phyloP scores from a whole-genome alignment of 257 asterid species.

The Scutellaria baicalensis region DNA sequence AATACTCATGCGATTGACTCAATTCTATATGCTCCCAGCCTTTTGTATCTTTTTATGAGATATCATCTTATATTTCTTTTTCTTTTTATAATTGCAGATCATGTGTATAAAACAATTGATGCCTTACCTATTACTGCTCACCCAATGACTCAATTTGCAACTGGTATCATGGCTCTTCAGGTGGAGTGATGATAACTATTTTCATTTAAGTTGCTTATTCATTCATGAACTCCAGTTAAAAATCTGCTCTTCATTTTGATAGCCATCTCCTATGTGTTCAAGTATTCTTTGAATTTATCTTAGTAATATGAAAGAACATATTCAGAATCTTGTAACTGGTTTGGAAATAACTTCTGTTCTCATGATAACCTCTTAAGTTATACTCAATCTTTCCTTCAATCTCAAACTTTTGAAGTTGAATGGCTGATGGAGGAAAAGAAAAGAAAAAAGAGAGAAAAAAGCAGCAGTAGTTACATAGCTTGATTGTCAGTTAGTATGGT shows the following conservation, averaged over 20 bases:
- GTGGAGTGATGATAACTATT: slow-evolving; percentile 16
- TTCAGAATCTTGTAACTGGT: background rate
- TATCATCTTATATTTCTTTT: no score
- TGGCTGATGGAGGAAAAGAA: background rate
- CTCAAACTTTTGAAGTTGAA: slow-evolving; percentile 5
- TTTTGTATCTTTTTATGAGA: slow-evolving; percentile 14
- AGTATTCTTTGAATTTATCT: no score
- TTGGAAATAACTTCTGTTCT: background rate
- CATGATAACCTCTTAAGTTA: background rate
- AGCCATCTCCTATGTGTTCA: no score
- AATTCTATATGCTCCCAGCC: background rate
- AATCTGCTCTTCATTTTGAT: no score
- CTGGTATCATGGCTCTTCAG: no score
- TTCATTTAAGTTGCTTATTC: background rate
- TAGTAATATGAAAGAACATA: background rate
- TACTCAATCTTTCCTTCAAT: background rate
- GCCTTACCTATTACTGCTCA: no score
- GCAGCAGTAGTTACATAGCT: background rate
- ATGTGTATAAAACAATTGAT: no score
- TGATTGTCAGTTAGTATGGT: background rate
- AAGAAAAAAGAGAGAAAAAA: background rate
- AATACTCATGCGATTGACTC: background rate
- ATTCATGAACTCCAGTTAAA: background rate
- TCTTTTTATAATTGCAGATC: no score
- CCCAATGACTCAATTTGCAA: no score